Conservation (phyloP, 805 yeast genomes). For the Clavispora carvajalis region DNA sequence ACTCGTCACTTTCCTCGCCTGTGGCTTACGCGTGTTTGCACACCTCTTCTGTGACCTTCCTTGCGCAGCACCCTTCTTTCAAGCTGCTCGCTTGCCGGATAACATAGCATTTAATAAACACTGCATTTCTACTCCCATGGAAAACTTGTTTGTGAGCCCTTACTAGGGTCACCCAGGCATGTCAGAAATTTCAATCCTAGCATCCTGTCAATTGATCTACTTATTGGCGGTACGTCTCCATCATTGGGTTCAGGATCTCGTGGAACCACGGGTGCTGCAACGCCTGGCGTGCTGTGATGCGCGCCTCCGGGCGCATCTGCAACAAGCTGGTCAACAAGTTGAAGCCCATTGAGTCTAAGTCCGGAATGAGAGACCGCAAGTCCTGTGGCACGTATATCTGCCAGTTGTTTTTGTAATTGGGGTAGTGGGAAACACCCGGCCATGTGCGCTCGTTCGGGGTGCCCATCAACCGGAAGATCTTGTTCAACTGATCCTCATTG, state of each 20-base stretch:
- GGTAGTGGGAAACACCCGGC: constrained; percentile 92
- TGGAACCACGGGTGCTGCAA: constrained; percentile 77
- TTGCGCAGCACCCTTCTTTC: too few species aligned
- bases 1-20: too few species aligned
- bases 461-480: constrained; percentile 90
- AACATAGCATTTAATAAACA: too few species aligned
- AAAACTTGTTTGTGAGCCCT: too few species aligned
- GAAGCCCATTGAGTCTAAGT: constrained; percentile 63
- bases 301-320: constrained; percentile 58
- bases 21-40: too few species aligned
- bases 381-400: constrained; percentile 88
- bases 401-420: constrained; percentile 82
- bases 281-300: constrained; percentile 57
- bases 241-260: constrained; percentile 50
- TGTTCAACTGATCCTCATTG: constrained; percentile 90
- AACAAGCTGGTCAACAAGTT: constrained; percentile 56
- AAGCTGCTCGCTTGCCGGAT: too few species aligned
- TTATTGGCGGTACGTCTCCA: constrained; percentile 18
- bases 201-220: not conserved
- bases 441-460: constrained; percentile 94
- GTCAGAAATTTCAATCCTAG: not conserved
- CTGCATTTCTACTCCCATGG: too few species aligned
- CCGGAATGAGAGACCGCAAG: constrained; percentile 61
- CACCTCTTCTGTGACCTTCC: too few species aligned
- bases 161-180: too few species aligned